Conservation (phyloP, 768 basidiomycete species). For the Sistotremastrum niveocremeum region DNA sequence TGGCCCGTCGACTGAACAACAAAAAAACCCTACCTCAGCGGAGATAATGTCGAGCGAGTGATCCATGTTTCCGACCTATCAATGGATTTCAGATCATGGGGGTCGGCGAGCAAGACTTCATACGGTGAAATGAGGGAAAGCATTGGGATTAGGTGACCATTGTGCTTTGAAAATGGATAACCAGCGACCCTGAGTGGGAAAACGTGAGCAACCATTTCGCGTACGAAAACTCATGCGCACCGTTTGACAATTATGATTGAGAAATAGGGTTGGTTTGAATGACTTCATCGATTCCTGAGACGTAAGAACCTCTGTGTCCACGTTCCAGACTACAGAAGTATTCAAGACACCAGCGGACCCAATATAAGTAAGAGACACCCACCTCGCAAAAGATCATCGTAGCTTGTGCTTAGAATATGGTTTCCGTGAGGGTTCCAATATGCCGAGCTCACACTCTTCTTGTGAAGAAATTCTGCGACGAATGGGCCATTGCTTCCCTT, state of each 20-base stretch:
- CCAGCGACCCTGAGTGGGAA: constrained; percentile 55
- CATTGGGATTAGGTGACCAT: constrained; percentile 68
- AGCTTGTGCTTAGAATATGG: constrained; percentile 70
- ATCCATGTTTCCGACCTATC: constrained; percentile 64
- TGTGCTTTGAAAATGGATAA: constrained; percentile 62
- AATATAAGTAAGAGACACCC: constrained; percentile 15
- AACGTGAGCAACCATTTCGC: not conserved
- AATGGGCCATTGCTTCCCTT: constrained; percentile 39
- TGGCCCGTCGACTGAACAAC: not conserved
- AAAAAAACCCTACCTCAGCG: constrained; percentile 35
- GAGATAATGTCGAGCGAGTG: constrained; percentile 66
- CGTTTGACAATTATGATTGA: constrained; percentile 71
- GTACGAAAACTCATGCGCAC: constrained; percentile 24
- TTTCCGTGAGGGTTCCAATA: constrained; percentile 79
- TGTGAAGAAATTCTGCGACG: constrained; percentile 54
- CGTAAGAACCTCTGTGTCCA: constrained; percentile 34
- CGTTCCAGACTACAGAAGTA: constrained; percentile 55
- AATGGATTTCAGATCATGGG: not conserved
- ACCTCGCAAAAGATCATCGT: constrained; percentile 68
- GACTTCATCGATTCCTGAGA: constrained; percentile 32
- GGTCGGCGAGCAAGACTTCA: constrained; percentile 9
- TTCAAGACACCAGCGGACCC: not conserved
- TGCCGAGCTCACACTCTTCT: constrained; percentile 68
- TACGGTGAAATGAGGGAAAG: constrained; percentile 76
- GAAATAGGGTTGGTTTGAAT: constrained; percentile 46